Conservation (phyloP, 306 rosid species). For the Quercus dentata region DNA sequence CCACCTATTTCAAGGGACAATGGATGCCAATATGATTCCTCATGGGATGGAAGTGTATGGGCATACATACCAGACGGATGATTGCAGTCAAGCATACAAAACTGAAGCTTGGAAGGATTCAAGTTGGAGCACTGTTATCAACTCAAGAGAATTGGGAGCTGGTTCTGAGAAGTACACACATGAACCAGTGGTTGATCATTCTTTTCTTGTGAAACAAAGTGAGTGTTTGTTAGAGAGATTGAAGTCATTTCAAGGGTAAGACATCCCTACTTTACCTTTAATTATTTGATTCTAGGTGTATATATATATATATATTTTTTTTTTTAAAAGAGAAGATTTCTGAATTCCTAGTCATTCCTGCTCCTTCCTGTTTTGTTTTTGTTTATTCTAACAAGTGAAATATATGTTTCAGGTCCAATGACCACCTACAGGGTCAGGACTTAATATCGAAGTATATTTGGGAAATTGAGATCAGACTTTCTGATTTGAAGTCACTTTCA, state of each 20-base stretch:
- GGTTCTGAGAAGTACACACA: slow-evolving; percentile 19
- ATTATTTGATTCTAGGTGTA: not conserved
- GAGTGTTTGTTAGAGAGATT: slow-evolving; percentile 69
- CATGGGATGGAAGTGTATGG: slow-evolving; percentile 26
- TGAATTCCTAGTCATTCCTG: not conserved
- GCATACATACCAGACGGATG: slow-evolving; percentile 45
- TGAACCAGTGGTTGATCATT: slow-evolving; percentile 38
- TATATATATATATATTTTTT: not conserved
- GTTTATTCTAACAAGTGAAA: not conserved
- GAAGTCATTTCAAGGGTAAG: slow-evolving; percentile 61
- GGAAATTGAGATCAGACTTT: slow-evolving; percentile 84
- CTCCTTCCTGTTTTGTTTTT: not conserved
- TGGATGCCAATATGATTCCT: slow-evolving; percentile 20
- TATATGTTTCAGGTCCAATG: slow-evolving; percentile 55
- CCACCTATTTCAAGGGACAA: slow-evolving; percentile 26
- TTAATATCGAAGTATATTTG: slow-evolving; percentile 44
- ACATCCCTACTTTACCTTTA: not conserved
- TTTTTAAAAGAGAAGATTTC: not conserved
- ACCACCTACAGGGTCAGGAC: slow-evolving; percentile 34
- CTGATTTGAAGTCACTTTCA: slow-evolving; percentile 70
- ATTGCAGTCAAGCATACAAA: slow-evolving; percentile 30
- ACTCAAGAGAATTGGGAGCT: slow-evolving; percentile 29
- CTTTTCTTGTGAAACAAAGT: slow-evolving; percentile 52
- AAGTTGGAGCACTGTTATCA: slow-evolving; percentile 36
- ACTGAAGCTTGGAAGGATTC: slow-evolving; percentile 19